These are phyloP conservation scores for Tetrahymena borealis DNA, from an alignment of 73 alveolate genomes.

Conservation along the genomic window DNA sequence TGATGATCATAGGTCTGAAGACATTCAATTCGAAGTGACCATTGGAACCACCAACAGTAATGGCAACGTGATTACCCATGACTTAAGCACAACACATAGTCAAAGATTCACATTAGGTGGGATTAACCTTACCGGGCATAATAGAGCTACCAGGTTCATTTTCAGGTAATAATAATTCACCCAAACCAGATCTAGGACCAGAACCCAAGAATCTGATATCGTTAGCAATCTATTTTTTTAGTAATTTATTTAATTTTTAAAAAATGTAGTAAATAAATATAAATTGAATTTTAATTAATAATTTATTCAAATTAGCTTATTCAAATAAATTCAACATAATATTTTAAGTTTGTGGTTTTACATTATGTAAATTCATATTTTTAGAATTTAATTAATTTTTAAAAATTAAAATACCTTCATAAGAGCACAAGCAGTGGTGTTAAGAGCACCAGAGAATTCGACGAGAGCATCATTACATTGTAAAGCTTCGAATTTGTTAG, in stretches of 20 bases:
- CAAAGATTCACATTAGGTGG: conserved; percentile 97
- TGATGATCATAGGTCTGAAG: conserved; percentile 95
- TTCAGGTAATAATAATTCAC: conserved; percentile 95
- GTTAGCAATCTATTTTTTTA: conserved; percentile 73
- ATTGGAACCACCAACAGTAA: conserved; percentile 94
- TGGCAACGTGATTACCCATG: conserved; percentile 97
- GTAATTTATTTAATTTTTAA: not conserved
- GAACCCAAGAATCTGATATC: conserved; percentile 96
- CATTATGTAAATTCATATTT: too few relatives aligned
- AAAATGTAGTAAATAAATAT: not conserved
- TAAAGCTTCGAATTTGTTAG: conserved; percentile 90
- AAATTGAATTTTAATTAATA: not conserved
- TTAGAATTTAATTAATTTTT: too few relatives aligned
- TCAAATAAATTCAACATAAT: too few relatives aligned
- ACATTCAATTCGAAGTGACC: conserved; percentile 98
- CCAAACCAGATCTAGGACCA: conserved; percentile 99
- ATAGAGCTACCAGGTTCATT: conserved; percentile 98
- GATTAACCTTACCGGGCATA: conserved; percentile 99
- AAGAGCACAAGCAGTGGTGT: conserved; percentile 87
- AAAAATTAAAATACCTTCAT: conserved; percentile 45
- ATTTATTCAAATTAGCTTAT: not conserved
- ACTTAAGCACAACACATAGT: conserved; percentile 98
- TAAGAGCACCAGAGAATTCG: conserved; percentile 82
- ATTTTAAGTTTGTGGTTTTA: too few relatives aligned
- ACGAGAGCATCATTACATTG: conserved; percentile 98